Conservation (phyloP, 805 yeast genomes). For the Spencermartinsiella europaea region DNA sequence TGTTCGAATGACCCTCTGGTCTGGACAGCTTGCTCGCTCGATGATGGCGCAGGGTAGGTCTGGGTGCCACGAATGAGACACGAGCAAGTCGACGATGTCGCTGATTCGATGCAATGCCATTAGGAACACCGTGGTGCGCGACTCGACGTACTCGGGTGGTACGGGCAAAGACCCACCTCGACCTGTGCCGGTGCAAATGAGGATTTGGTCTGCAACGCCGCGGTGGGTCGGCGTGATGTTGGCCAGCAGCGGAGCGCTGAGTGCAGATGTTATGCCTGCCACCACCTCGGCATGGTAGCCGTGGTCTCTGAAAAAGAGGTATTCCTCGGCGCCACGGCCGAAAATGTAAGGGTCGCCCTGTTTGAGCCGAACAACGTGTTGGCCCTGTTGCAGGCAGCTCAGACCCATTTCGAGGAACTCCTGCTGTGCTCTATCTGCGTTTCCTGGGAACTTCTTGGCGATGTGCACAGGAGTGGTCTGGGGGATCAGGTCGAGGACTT, state of each 20-base stretch:
- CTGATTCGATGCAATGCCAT: constrained; percentile 80
- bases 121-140: constrained; percentile 79
- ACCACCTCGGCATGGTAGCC: constrained; percentile 71
- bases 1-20: constrained; percentile 80
- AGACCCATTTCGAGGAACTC: constrained; percentile 75
- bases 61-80: constrained; percentile 62
- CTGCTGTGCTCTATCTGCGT: constrained; percentile 89
- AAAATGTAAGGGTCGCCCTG: constrained; percentile 97
- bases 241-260: constrained; percentile 79
- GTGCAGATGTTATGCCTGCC: constrained; percentile 86
- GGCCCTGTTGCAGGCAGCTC: constrained; percentile 56
- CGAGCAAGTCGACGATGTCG: constrained; percentile 33
- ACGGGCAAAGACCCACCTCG: constrained; percentile 76
- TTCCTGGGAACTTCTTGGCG: constrained; percentile 94
- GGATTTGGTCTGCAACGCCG: constrained; percentile 85
- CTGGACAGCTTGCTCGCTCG: constrained; percentile 91
- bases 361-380: constrained; percentile 79
- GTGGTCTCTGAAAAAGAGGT: constrained; percentile 54
- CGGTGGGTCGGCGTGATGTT: constrained; percentile 89
- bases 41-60: constrained; percentile 76
- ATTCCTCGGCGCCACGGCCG: constrained; percentile 96
- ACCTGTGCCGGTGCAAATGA: constrained; percentile 93
- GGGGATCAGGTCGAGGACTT: constrained; percentile 80
- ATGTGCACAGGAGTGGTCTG: constrained; percentile 67
- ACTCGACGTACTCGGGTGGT: constrained; percentile 64